These are phyloP conservation scores for Phlebopus sp. DNA, from an alignment of 1,284 basidiomycete species.

Conservation along the genomic window DNA sequence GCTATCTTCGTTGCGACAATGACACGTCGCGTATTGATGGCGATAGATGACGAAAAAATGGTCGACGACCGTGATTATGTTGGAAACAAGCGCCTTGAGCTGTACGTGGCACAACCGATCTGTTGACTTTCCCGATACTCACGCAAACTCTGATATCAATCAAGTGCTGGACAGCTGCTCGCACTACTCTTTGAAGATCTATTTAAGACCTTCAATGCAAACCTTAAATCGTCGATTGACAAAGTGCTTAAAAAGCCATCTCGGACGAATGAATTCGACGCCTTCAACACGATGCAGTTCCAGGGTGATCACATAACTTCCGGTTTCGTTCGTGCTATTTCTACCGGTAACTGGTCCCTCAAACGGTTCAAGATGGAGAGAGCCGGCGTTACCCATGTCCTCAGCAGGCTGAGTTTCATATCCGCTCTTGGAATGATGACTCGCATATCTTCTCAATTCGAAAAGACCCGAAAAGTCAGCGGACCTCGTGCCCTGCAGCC, in stretches of 20 bases:
- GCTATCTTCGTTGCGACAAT: constrained; percentile 98
- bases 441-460: constrained; percentile 97
- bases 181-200: constrained; percentile 96
- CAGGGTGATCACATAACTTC: constrained; percentile 93
- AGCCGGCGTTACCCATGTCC: constrained; percentile 97
- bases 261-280: constrained; percentile 93
- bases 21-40: constrained; percentile 95
- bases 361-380: constrained; percentile 99
- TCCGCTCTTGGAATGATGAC: constrained; percentile 99
- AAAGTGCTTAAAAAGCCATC: constrained; percentile 98
- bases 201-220: constrained; percentile 98
- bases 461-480: constrained; percentile 98
- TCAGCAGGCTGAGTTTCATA: constrained; percentile 94
- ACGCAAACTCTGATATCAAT: constrained; percentile 9
- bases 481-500: constrained; percentile 97
- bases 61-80: constrained; percentile 99
- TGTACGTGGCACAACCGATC: constrained; percentile 53
- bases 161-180: constrained; percentile 92
- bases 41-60: constrained; percentile 95
- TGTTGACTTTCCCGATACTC: constrained; percentile 11
- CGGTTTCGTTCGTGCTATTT: constrained; percentile 97
- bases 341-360: constrained; percentile 98
- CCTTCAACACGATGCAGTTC: constrained; percentile 91
- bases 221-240: constrained; percentile 95
- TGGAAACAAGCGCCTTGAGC: constrained; percentile 97